Percentiles rank a stretch among this genome's conserved stretches.
Evolutionary conservation across 106 monocot species (phyloP).

Genomic region (Dendrobium officinale): DNA sequence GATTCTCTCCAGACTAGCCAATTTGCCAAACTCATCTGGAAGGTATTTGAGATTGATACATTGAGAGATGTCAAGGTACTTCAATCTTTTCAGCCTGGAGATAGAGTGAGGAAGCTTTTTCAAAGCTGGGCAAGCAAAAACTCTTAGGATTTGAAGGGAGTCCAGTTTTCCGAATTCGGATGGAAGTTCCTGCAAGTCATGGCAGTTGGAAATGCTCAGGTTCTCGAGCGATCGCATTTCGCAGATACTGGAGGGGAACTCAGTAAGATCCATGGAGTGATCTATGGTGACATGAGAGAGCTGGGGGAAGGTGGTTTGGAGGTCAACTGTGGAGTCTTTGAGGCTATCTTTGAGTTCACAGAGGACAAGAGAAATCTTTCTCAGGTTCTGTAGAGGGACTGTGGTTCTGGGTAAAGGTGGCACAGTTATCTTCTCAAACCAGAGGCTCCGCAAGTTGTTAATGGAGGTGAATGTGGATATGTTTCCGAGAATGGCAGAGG

Average conservation of each 20-base stretch:
- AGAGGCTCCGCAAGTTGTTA: conserved; percentile 28
- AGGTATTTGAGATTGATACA: conserved; percentile 36
- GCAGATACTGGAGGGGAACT: conserved; percentile 41
- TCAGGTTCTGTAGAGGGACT: conserved; percentile 30
- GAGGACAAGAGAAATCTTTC: conserved; percentile 40
- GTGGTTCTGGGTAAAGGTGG: conserved; percentile 42
- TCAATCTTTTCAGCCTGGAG: conserved; percentile 27
- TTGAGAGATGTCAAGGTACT: conserved; percentile 52
- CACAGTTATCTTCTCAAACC: conserved; percentile 53
- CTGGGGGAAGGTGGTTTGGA: conserved; percentile 26
- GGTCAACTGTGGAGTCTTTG: conserved; percentile 22
- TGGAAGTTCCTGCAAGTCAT: conserved; percentile 41
- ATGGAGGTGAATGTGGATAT: conserved; percentile 29
- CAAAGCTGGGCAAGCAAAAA: conserved; percentile 40
- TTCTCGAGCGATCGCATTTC: conserved; percentile 27
- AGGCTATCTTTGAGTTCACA: conserved; percentile 31
- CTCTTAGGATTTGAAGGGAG: conserved; percentile 33
- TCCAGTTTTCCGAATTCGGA: conserved; percentile 30
- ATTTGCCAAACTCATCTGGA: conserved; percentile 37
- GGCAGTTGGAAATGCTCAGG: conserved; percentile 50
- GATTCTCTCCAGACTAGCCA: conserved; percentile 42
- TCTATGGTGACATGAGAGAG: conserved; percentile 45
- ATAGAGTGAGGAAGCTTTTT: conserved; percentile 43
- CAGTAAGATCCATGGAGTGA: conserved; percentile 37
- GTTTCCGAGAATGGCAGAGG: conserved; percentile 26